phyloP scores from a whole-genome alignment of 1,284 basidiomycete species.

The Lignosus rhinocerotis region DNA sequence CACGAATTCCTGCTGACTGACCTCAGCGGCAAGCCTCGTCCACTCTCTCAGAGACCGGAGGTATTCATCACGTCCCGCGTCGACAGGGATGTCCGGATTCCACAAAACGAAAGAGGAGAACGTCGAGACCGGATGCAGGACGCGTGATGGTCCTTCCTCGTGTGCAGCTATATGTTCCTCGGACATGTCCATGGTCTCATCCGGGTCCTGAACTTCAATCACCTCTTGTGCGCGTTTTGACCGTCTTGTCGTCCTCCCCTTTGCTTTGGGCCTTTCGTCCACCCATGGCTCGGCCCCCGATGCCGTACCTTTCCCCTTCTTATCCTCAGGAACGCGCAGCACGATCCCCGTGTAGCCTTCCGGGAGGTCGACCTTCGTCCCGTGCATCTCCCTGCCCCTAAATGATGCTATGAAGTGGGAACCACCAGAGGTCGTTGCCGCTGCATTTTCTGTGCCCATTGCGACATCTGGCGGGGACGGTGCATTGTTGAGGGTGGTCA shows the following conservation, averaged over 20 bases:
- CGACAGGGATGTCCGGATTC: slow-evolving; percentile 70
- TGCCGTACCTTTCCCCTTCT: slow-evolving; percentile 22
- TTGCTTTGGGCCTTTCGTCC: slow-evolving; percentile 4
- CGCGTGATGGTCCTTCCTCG: slow-evolving; percentile 33
- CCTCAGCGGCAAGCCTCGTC: slow-evolving; percentile 58
- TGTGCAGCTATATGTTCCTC: slow-evolving; percentile 19
- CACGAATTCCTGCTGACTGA: slow-evolving; percentile 31
- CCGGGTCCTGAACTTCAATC: slow-evolving; percentile 21
- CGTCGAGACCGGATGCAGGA: slow-evolving; percentile 46
- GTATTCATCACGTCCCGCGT: slow-evolving; percentile 70
- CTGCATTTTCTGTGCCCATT: neutral
- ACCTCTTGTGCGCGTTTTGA: slow-evolving; percentile 27
- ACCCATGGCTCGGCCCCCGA: slow-evolving; percentile 13
- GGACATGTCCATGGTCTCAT: slow-evolving; percentile 23
- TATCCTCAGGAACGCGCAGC: slow-evolving; percentile 38
- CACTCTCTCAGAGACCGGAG: slow-evolving; percentile 65
- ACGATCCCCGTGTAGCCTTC: slow-evolving; percentile 69
- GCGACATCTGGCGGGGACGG: slow-evolving; percentile 12
- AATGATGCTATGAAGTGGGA: slow-evolving; percentile 62
- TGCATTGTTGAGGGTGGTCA: neutral
- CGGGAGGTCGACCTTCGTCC: slow-evolving; percentile 61
- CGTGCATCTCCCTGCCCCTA: slow-evolving; percentile 69
- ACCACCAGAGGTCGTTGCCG: neutral
- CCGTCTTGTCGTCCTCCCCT: slow-evolving; percentile 19
- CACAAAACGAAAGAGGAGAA: slow-evolving; percentile 70